These are phyloP conservation scores for Clonostachys byssicola DNA, from an alignment of 2,329 filamentous ascomycete genomes.

Conservation along the genomic window DNA sequence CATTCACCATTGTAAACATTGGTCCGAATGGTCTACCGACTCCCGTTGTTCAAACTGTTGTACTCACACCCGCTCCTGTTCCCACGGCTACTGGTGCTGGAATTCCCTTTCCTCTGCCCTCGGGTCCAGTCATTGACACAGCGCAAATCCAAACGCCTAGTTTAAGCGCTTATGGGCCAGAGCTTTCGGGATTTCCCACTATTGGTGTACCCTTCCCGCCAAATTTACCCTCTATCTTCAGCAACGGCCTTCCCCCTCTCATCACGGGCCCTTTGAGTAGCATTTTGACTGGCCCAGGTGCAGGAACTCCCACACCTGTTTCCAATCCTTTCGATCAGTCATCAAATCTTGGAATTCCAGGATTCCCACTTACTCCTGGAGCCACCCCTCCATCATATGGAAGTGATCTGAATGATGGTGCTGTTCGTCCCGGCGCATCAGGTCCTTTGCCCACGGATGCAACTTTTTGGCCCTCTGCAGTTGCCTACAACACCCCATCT, in stretches of 20 bases:
- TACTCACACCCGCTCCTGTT: constrained; percentile 9
- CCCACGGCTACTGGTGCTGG: constrained; percentile 6
- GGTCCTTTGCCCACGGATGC: constrained; percentile 1
- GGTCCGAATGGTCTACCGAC: constrained; percentile 23
- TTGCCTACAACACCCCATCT: not conserved
- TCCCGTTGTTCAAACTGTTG: constrained; percentile 16
- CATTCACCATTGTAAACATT: constrained; percentile 21
- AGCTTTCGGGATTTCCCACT: not conserved
- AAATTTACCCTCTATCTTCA: not conserved
- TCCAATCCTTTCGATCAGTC: constrained; percentile 1
- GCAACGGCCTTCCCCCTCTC: constrained; percentile 1
- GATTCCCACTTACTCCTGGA: not conserved
- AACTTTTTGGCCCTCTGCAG: constrained; percentile 3
- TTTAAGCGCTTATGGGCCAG: not conserved
- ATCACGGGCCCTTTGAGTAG: constrained; percentile 3
- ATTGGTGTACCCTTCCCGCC: not conserved
- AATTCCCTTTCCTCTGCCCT: constrained; percentile 7
- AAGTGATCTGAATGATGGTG: not conserved
- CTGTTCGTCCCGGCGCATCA: not conserved
- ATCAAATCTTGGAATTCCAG: not conserved
- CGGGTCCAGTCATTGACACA: not conserved
- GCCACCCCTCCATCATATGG: constrained; percentile 1
- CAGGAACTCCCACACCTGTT: constrained; percentile 7
- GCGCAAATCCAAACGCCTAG: not conserved
- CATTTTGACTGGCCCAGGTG: constrained; percentile 1